Percentiles rank a stretch among this genome's conserved stretches.
Evolutionary conservation across 768 basidiomycete species (phyloP).

Genomic region (Xerocomellus amylosporus): DNA sequence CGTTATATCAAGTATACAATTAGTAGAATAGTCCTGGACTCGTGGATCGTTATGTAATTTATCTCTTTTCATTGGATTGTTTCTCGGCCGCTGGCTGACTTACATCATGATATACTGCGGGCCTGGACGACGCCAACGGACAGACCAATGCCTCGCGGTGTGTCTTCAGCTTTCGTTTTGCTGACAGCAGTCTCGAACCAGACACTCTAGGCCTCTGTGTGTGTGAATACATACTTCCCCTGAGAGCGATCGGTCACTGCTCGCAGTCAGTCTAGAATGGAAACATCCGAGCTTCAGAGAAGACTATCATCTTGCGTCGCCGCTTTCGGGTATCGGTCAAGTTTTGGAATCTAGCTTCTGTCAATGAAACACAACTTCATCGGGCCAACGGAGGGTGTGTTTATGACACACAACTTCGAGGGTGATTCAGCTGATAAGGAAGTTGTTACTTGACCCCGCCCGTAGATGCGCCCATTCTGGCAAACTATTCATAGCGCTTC

Average conservation of each 20-base stretch:
- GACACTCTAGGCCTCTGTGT: no score
- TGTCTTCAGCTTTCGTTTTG: neutral
- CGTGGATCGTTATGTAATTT: slow-evolving; percentile 16
- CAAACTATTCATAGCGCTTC: no score
- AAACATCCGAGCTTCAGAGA: no score
- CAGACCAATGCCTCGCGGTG: neutral
- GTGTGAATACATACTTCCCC: no score
- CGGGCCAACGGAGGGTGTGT: neutral
- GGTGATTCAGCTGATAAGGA: no score
- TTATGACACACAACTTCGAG: neutral
- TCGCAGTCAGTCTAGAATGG: no score
- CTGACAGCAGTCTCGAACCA: no score
- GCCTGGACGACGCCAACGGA: no score
- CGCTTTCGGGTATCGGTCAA: neutral
- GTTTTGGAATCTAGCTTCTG: neutral
- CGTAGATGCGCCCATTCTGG: no score
- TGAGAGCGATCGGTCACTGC: no score
- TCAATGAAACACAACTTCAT: neutral
- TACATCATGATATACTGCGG: neutral
- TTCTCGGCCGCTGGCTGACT: neutral
- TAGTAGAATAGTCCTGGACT: slow-evolving; percentile 40
- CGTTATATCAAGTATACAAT: slow-evolving; percentile 92
- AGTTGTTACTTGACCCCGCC: no score
- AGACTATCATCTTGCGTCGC: no score
- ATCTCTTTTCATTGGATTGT: neutral